Base-by-base conservation (phyloP, 768 basidiomycete genomes). In the Hygrocybe coccinea region DNA sequence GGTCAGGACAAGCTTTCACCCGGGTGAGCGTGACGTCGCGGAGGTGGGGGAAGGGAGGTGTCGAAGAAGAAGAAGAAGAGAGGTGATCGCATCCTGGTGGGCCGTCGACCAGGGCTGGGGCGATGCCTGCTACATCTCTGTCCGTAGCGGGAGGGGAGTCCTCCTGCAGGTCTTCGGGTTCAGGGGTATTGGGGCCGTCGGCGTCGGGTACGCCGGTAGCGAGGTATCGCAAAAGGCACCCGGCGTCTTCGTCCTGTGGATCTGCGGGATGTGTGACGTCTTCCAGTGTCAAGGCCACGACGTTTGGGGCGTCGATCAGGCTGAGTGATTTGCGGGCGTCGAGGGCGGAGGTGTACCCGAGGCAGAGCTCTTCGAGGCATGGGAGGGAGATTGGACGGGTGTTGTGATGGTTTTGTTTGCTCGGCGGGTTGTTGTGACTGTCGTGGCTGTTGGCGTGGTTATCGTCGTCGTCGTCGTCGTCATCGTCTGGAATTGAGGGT, bases 261-360 rank as follows among this genome's bases (percentile, higher is more conserved):
- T 71, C 72, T 22, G 67, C 72, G 15, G 75, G 72, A 57, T 79
- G 72, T 3, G 69, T 74, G 8, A 72, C 71, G 58, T 83, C 79
- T 55, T 78, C 76, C 5, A 85, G 62, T 1, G 63, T 61, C 24
- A 85, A 65, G 5, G 58, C 59, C 47, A 56, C 62, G 12, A 76
- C 63, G 56, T 66, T 66, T 2, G 76, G 74, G 15, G 78, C 76
- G 52, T 75, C 63, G 33, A 83, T 51, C 17, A 74, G 57, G 56
- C 69, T 64, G 19, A 85, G 69, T 19, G 79, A 54, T 12, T 67
- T 60, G 19, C 71, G 67, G 3, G 70, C 78, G 17, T 77, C 74
- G 11, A 63, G 47, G 21, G 56, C 60, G 29, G 73, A 73, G 45
- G 74, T 71, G 63, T 79, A 82, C 5, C 77, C 80, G 9, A 84